Evolutionary conservation across 805 yeast species (phyloP).

Genomic region (Pichia manshurica): DNA sequence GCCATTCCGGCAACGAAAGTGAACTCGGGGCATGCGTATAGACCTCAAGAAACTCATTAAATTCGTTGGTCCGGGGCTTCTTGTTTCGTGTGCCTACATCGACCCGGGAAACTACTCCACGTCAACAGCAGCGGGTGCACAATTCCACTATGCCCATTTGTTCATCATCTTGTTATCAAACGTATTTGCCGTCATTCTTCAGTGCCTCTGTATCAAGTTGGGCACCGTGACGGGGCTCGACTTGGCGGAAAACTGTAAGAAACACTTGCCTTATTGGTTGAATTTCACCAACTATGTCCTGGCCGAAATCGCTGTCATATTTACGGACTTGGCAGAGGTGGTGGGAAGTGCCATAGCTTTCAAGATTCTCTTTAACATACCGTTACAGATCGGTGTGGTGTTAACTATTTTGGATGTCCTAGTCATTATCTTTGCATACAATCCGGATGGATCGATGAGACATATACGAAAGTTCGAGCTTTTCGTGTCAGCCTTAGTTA

Average conservation of each 20-base stretch:
- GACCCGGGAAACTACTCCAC: conserved; percentile 94
- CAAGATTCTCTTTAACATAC: conserved; percentile 68
- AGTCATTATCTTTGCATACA: conserved; percentile 70
- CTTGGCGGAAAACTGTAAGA: conserved; percentile 76
- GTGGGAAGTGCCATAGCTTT: conserved; percentile 89
- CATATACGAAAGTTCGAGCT: conserved; percentile 73
- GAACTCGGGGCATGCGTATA: too few relatives aligned
- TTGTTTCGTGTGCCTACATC: conserved; percentile 86
- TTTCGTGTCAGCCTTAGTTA: conserved; percentile 65
- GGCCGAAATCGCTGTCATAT: conserved; percentile 84
- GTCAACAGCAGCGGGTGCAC: conserved; percentile 84
- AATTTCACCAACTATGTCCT: conserved; percentile 58
- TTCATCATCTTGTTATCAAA: conserved; percentile 74
- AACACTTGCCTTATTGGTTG: conserved; percentile 61
- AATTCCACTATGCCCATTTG: conserved; percentile 64
- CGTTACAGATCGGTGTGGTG: conserved; percentile 68
- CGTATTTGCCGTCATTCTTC: conserved; percentile 76
- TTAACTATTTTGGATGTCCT: conserved; percentile 80
- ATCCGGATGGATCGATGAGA: conserved; percentile 68
- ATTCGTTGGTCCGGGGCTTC: conserved; percentile 82
- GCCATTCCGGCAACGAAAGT: too few relatives aligned
- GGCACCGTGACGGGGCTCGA: conserved; percentile 90
- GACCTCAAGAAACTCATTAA: conserved; percentile 44
- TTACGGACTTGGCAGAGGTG: conserved; percentile 91
- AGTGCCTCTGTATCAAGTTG: conserved; percentile 73